Percentiles rank a stretch among this genome's conserved stretches.
These are phyloP conservation scores for Davidsoniella eucalypti DNA, from an alignment of 2,329 filamentous ascomycete genomes.

Conservation along the genomic window DNA sequence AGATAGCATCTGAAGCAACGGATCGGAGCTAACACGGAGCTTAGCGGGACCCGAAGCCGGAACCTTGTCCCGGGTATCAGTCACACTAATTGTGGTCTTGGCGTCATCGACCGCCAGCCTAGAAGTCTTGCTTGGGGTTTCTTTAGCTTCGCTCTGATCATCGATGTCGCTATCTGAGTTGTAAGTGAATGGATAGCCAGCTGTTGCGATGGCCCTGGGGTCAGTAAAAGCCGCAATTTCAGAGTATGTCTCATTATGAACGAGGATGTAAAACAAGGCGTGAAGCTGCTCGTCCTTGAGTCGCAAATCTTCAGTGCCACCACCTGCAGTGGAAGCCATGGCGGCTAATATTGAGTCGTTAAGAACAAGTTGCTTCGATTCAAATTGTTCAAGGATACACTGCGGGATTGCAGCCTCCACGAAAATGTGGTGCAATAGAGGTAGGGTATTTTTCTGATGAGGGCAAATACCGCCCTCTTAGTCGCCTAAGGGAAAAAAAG, in stretches of 20 bases:
- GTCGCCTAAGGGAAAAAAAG: too few relatives aligned
- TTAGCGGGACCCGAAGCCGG: slow-evolving; percentile 15
- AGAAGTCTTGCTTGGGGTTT: too few relatives aligned
- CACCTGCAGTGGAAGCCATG: not conserved
- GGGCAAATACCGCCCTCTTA: too few relatives aligned
- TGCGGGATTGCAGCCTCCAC: too few relatives aligned
- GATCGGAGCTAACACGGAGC: slow-evolving; percentile 19
- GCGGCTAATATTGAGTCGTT: not conserved
- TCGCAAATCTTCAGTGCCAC: not conserved
- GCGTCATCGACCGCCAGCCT: slow-evolving; percentile 14
- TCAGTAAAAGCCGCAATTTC: slow-evolving; percentile 60
- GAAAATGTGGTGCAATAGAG: too few relatives aligned
- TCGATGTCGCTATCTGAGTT: slow-evolving; percentile 12
- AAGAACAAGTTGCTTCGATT: too few relatives aligned
- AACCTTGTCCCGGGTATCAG: not conserved
- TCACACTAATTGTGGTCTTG: slow-evolving; percentile 4
- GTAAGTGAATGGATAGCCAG: slow-evolving; percentile 50
- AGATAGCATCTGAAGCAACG: slow-evolving; percentile 47
- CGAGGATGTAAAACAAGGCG: slow-evolving; percentile 43
- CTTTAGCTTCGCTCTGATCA: slow-evolving; percentile 11
- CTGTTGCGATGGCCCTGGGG: slow-evolving; percentile 44
- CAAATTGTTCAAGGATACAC: too few relatives aligned
- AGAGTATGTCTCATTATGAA: slow-evolving; percentile 41
- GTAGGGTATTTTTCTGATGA: too few relatives aligned
- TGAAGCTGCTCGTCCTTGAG: slow-evolving; percentile 27